A percentile compares a stretch with the other conserved stretches of the same genome.
These are phyloP conservation scores for Castanea crenata DNA, from an alignment of 306 rosid species.

Conservation along the genomic window DNA sequence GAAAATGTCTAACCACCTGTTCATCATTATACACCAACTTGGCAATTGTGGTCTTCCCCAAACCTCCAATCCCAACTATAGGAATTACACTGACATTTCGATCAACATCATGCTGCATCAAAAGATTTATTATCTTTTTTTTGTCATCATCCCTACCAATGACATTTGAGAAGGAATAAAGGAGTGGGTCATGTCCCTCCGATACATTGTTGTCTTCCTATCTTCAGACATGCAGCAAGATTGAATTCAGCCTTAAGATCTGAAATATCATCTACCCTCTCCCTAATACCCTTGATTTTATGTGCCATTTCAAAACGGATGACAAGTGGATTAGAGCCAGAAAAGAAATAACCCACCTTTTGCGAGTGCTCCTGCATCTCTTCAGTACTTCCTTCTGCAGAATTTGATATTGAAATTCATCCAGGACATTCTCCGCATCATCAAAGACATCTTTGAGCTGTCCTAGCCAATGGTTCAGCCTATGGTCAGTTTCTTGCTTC, in stretches of 20 bases:
- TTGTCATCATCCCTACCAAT: neutral
- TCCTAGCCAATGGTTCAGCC: too few species aligned
- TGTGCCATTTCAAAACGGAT: neutral
- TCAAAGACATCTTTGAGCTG: too few species aligned
- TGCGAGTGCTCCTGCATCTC: neutral
- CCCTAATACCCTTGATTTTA: conserved; percentile 10
- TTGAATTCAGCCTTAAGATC: conserved; percentile 4
- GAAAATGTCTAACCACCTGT: neutral
- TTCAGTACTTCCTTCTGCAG: too few species aligned
- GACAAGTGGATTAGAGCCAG: conserved; percentile 7
- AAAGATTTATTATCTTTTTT: neutral
- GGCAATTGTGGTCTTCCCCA: conserved; percentile 4
- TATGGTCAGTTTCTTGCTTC: too few species aligned
- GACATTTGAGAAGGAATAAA: neutral
- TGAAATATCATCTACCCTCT: conserved; percentile 14
- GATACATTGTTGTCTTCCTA: neutral
- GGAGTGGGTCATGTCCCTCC: neutral
- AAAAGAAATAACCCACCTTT: conserved; percentile 26
- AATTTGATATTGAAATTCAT: too few species aligned
- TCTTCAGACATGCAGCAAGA: conserved; percentile 5
- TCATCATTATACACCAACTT: conserved; percentile 13
- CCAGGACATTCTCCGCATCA: too few species aligned
- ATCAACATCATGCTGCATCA: neutral
- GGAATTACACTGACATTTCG: neutral
- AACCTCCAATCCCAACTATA: neutral